Conservation (phyloP, 495 filamentous ascomycete species). For the Trichocladium antarcticum region DNA sequence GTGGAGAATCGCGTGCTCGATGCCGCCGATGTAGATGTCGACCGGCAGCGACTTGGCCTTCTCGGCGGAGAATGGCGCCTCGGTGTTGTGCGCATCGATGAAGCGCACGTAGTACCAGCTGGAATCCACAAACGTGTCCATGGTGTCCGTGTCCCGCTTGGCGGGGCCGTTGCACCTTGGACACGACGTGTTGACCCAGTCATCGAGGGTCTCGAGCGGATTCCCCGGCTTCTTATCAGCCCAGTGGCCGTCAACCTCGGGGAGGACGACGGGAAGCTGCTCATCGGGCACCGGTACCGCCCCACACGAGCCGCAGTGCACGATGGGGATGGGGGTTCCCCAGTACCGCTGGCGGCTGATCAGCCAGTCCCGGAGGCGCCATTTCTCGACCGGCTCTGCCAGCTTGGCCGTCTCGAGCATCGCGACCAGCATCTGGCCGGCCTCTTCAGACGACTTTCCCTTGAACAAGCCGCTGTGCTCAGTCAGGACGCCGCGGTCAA, state of each 20-base stretch:
- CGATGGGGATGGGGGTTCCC: slow-evolving; percentile 82
- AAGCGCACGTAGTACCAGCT: slow-evolving; percentile 88
- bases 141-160: slow-evolving; percentile 80
- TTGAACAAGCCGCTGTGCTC: slow-evolving; percentile 48
- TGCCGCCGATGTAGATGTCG: slow-evolving; percentile 75
- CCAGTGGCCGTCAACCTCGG: slow-evolving; percentile 56
- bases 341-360: slow-evolving; percentile 83
- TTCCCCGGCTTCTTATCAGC: slow-evolving; percentile 61
- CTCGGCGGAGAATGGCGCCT: slow-evolving; percentile 48
- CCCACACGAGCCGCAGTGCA: slow-evolving; percentile 71
- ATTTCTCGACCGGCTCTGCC: slow-evolving; percentile 53
- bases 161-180: slow-evolving; percentile 60
- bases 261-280: slow-evolving; percentile 66
- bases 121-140: slow-evolving; percentile 92
- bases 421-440: slow-evolving; percentile 48
- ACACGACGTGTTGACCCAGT: slow-evolving; percentile 67
- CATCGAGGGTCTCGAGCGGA: slow-evolving; percentile 56
- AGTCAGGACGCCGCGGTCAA: slow-evolving; percentile 56
- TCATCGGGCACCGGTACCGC: slow-evolving; percentile 64
- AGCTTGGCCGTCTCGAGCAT: slow-evolving; percentile 44
- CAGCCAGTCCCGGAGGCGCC: slow-evolving; percentile 77
- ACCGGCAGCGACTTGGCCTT: slow-evolving; percentile 54
- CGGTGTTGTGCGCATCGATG: slow-evolving; percentile 53
- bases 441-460: slow-evolving; percentile 50
- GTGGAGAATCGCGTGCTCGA: slow-evolving; percentile 85